Evolutionary conservation across 2,329 filamentous ascomycete species (phyloP), one percentile per base, ranked within the genome.

Genomic region (Aspergillus neotritici): DNA sequence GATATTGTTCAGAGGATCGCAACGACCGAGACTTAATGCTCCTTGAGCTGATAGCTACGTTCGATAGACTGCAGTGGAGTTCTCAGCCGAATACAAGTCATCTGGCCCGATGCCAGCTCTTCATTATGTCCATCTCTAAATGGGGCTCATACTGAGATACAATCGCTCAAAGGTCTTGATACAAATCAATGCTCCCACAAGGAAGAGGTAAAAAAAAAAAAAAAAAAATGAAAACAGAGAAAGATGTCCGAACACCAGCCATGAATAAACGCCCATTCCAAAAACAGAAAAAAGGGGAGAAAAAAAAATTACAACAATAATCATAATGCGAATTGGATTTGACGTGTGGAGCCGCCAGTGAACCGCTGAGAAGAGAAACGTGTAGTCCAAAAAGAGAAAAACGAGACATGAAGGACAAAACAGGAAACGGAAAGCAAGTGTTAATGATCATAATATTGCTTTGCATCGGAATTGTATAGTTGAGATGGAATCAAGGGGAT

Each of bases 1-100:
- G 51, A 39, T 31, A 49, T 68, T 17, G 15, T 51, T 12, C 25
- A 17, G 13, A 40, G 25, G 15, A 13, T 42, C 29, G 28, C 11
- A 15, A 15, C 15, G 16, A 29, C 21, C 6, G 21, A 9, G 3
- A 9, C 13, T 34, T 28, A 29, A 36, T 29, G 36, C 13, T 29
- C 6, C 15, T 2, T 15, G 9, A 31, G 11, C n/a, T 7, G 11
- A 16, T 34, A 5, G 11, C 10, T 5, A 13, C 5, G 7, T 28
- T 14, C n/a, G 5, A 11, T 14, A 29, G 12, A 4, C 16, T 25
- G 21, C 4, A n/a, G n/a, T 25, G 5, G 36, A 11, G 30, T 16
- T 12, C 2, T 11, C 21, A 10, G 43, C 34, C 31, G 34, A 41
- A 41, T 44, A 46, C 14, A 44, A 17, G 35, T 37, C 32, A 50